These are phyloP conservation scores for Spathaspora boniae DNA, from an alignment of 805 yeast genomes.

Conservation along the genomic window DNA sequence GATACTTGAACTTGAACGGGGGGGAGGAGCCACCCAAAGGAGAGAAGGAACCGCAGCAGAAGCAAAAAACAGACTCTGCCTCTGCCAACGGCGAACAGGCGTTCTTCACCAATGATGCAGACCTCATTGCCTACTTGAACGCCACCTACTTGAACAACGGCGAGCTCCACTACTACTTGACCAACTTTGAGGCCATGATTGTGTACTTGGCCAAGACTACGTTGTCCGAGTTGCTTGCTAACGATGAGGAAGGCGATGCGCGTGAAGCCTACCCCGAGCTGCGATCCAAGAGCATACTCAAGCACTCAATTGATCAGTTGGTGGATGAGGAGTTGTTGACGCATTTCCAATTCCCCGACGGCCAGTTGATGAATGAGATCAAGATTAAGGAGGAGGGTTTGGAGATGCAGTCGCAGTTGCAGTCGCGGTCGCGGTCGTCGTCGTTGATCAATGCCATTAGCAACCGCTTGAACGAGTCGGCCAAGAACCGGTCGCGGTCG, in stretches of 20 bases:
- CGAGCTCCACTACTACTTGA: conserved; percentile 35
- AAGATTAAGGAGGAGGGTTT: conserved; percentile 11
- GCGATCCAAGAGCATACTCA: conserved; percentile 14
- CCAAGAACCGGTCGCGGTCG: conserved; percentile 33
- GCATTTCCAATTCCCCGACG: conserved; percentile 28
- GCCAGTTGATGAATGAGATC: conserved; percentile 16
- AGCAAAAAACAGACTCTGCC: conserved; percentile 7
- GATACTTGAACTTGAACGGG: conserved; percentile 27
- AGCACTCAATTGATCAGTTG: conserved; percentile 23
- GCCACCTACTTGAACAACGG: conserved; percentile 32
- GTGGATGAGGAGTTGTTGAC: conserved; percentile 27
- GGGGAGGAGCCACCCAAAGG: too few relatives aligned
- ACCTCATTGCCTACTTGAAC: conserved; percentile 25
- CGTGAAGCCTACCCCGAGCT: conserved; percentile 6
- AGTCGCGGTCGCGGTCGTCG: conserved; percentile 33
- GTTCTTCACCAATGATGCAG: conserved; percentile 29
- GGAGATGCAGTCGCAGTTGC: conserved; percentile 6
- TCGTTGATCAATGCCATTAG: conserved; percentile 37
- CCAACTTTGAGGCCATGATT: conserved; percentile 41
- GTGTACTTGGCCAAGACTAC: conserved; percentile 36
- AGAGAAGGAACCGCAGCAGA: conserved; percentile 8
- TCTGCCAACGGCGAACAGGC: conserved; percentile 13
- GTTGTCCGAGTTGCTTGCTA: conserved; percentile 21
- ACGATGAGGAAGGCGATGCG: conserved; percentile 7
- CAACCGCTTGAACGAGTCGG: conserved; percentile 28